Evolutionary conservation across 1,284 basidiomycete genomes (phyloP).

Genomic region (Microbotryomycetes sp.): DNA sequence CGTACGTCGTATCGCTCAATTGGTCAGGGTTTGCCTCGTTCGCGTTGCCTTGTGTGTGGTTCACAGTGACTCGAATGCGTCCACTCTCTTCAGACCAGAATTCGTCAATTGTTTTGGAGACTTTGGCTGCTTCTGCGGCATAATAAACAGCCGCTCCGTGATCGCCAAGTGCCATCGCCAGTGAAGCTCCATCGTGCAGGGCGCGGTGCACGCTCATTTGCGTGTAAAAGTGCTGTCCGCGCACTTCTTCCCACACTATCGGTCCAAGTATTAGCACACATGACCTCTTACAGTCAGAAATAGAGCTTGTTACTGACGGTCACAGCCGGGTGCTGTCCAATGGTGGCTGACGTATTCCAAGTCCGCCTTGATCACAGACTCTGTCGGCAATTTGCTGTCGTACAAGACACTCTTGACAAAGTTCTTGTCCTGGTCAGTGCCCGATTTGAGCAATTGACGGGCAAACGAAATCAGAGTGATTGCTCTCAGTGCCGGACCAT

Average conservation of each 20-base stretch:
- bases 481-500: slow-evolving; percentile 47
- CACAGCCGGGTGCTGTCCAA: slow-evolving; percentile 42
- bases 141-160: slow-evolving; percentile 40
- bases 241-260: slow-evolving; percentile 37
- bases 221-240: slow-evolving; percentile 47
- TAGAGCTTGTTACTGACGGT: slow-evolving; percentile 26
- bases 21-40: slow-evolving; percentile 2
- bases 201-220: slow-evolving; percentile 41
- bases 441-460: slow-evolving; percentile 42
- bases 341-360: slow-evolving; percentile 45
- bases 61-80: slow-evolving; percentile 36
- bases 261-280: not conserved
- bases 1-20: slow-evolving; percentile 1
- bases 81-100: slow-evolving; percentile 40
- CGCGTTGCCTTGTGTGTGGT: slow-evolving; percentile 7
- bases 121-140: slow-evolving; percentile 31
- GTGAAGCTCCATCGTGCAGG: slow-evolving; percentile 40
- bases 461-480: slow-evolving; percentile 45
- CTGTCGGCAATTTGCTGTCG: slow-evolving; percentile 31
- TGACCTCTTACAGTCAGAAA: not conserved
- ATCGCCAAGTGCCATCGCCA: slow-evolving; percentile 42
- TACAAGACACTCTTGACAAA: slow-evolving; percentile 43
- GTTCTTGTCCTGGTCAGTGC: slow-evolving; percentile 33
- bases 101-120: slow-evolving; percentile 34
- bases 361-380: slow-evolving; percentile 46